A percentile compares a stretch with the other conserved stretches of the same genome.
Conservation (phyloP, 768 basidiomycete genomes). For the Tulasnella sp. region DNA sequence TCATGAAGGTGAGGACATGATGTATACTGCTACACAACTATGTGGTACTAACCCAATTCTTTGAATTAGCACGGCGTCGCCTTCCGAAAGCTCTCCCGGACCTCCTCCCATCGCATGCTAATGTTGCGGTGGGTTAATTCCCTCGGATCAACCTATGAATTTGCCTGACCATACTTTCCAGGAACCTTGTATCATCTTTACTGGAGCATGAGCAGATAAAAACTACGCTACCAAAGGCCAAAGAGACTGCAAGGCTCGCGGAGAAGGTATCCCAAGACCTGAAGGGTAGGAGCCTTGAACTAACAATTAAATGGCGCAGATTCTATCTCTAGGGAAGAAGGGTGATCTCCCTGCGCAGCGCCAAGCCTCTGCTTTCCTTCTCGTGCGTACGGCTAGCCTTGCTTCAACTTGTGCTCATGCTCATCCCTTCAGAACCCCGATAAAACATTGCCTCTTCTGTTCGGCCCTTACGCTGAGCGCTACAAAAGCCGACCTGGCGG, state of each 20-base stretch:
- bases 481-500: conserved; percentile 83
- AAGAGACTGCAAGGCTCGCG: conserved; percentile 83
- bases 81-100: conserved; percentile 87
- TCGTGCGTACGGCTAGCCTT: conserved; percentile 40
- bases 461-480: conserved; percentile 70
- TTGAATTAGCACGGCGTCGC: conserved; percentile 91
- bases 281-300: not conserved
- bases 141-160: not conserved
- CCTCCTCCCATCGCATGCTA: conserved; percentile 85
- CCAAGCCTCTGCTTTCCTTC: conserved; percentile 73
- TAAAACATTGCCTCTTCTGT: conserved; percentile 73
- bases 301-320: not conserved
- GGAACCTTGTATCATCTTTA: conserved; percentile 90
- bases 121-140: conserved; percentile 70
- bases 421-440: conserved; percentile 45
- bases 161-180: conserved; percentile 37
- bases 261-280: conserved; percentile 65
- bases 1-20: conserved; percentile 14
- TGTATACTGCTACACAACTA: not conserved
- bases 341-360: conserved; percentile 66
- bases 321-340: conserved; percentile 65
- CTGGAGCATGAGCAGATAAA: conserved; percentile 94
- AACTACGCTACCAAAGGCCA: conserved; percentile 93
- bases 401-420: not conserved
- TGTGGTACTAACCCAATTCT: not conserved